Evolutionary conservation across 208 protist genomes (phyloP), one percentile per base, ranked within the genome.

Genomic region (Acanthamoeba polyphaga): DNA sequence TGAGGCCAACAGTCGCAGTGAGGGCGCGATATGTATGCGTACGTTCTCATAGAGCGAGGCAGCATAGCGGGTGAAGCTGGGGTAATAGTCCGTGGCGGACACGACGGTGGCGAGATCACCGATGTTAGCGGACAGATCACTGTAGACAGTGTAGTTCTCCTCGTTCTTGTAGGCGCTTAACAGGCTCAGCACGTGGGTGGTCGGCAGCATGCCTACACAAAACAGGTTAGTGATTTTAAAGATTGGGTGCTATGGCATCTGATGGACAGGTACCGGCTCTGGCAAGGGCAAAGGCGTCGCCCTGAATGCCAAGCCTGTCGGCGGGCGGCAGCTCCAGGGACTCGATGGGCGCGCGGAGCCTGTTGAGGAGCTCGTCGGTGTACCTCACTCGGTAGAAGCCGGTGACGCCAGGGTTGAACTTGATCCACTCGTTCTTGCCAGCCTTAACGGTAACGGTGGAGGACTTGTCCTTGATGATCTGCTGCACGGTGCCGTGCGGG

Each of bases 221-320:
- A 24, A 70, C 19, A 70, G 64, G 7, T 70, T 1, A 70, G n/a
- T 32, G 19, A 34, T 76, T 43, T 34, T 43, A 32, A 43, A 5
- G 29, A 43, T 15, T 49, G 19, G 32, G 19, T 32, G 17, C 19
- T 27, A 22, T 8, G 27, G 64, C 64, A 70, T 8, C 64, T 64
- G 6, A 24, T 9, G 46, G 46, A 10, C 46, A 32, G 64, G 24
- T 82, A 55, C 68, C 92, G 49, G 76, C 76, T 15, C 55, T n/a
- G 34, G 92, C 72, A 49, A 95, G 60, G 19, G 92, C 92, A 90
- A 95, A 95, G 10, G 80, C 62, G 60, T 95, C 92, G 62, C 80
- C 64, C 92, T 95, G 92, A 19, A 95, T 72, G 89, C 89, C 89
- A 4, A 80, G 53, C 29, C 89, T 34, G 38, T 95, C 92, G 43